Percentiles rank a stretch among this genome's conserved stretches.
Conservation (phyloP, 2,329 filamentous ascomycete species). For the Diaporthe ampelina region DNA sequence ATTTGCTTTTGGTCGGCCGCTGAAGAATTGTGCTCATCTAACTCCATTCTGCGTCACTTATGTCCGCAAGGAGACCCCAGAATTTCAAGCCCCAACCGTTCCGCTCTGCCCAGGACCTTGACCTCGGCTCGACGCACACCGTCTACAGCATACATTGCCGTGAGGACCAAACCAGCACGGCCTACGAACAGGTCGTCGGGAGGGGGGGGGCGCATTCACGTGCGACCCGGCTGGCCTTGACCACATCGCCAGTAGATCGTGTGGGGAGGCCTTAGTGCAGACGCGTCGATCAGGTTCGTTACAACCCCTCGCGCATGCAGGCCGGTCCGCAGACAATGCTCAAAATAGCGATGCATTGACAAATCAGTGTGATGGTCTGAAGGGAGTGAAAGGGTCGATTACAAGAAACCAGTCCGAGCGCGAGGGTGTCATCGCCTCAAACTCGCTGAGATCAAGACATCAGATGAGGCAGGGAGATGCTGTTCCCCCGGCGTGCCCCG, state of each 20-base stretch:
- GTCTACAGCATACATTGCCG: background rate
- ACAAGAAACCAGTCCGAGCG: constrained; percentile 17
- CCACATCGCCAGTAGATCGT: constrained; percentile 24
- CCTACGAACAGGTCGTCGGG: background rate
- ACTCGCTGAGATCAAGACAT: constrained; percentile 19
- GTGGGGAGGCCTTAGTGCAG: constrained; percentile 18
- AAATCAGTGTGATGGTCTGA: constrained; percentile 12
- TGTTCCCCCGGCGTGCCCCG: background rate
- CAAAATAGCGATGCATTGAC: constrained; percentile 27
- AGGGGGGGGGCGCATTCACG: background rate
- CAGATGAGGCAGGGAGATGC: constrained; percentile 23
- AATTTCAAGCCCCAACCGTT: background rate
- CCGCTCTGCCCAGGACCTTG: background rate
- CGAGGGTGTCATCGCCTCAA: constrained; percentile 30
- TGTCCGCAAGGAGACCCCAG: constrained; percentile 15
- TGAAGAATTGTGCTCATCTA: constrained; percentile 34
- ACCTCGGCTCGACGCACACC: constrained; percentile 15
- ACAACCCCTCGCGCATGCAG: constrained; percentile 1
- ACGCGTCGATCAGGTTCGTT: constrained; percentile 24
- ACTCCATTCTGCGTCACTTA: background rate
- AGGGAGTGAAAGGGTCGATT: background rate
- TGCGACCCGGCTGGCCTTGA: background rate
- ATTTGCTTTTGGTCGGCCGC: constrained; percentile 12
- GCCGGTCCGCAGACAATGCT: background rate
- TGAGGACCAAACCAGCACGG: background rate